These are phyloP conservation scores for Conringia planisiliqua DNA, from an alignment of 345 rosid species.

Conservation along the genomic window DNA sequence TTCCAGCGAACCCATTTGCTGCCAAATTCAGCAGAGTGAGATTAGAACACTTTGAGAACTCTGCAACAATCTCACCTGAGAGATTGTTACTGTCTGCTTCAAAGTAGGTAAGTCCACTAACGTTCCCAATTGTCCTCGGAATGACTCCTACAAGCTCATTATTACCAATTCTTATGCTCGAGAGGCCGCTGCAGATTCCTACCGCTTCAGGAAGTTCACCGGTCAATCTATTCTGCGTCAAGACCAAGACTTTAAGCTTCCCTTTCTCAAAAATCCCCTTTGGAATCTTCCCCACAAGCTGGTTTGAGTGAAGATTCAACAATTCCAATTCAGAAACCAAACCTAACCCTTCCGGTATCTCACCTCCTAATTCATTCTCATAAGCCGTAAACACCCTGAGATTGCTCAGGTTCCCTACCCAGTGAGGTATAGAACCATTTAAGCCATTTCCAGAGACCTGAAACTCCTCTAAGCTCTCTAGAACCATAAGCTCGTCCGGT, in stretches of 20 bases:
- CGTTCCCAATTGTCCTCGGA: conserved; percentile 75
- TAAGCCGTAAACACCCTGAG: conserved; percentile 63
- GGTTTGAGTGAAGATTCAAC: conserved; percentile 91
- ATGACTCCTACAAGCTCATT: conserved; percentile 73
- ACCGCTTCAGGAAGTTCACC: conserved; percentile 70
- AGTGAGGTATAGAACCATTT: conserved; percentile 65
- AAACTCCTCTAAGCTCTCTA: conserved; percentile 61
- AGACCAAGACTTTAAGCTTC: conserved; percentile 72
- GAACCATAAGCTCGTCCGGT: conserved; percentile 52
- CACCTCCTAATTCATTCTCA: conserved; percentile 61
- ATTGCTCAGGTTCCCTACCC: conserved; percentile 64
- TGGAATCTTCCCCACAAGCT: conserved; percentile 76
- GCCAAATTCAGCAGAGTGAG: conserved; percentile 86
- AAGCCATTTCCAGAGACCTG: conserved; percentile 68
- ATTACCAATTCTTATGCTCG: conserved; percentile 80
- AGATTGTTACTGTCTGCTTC: conserved; percentile 84
- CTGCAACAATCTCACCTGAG: conserved; percentile 75
- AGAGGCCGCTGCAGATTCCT: conserved; percentile 73
- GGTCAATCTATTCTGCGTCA: conserved; percentile 66
- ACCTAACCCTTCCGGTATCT: conserved; percentile 68
- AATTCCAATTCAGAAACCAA: conserved; percentile 54
- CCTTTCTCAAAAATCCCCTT: conserved; percentile 70
- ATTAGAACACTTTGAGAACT: conserved; percentile 72
- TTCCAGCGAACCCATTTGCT: conserved; percentile 78
- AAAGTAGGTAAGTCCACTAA: conserved; percentile 81